phyloP scores from a whole-genome alignment of 495 filamentous ascomycete species.

The Astrothelium macrocarpum region DNA sequence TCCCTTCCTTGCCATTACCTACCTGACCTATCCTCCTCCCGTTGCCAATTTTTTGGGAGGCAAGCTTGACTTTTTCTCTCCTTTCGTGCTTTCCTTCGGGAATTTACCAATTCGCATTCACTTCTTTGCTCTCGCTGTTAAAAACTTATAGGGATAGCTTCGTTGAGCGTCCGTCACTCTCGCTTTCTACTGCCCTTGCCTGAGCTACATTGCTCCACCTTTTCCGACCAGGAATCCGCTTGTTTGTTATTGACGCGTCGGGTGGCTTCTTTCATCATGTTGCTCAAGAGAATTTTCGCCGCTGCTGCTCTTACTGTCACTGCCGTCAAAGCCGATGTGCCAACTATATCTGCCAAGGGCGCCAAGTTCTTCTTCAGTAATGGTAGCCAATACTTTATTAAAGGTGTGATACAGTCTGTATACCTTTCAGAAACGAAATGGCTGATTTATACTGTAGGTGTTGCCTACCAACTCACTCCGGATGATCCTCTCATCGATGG shows the following conservation, averaged over 20 bases:
- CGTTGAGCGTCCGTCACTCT: background rate
- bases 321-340: constrained; percentile 24
- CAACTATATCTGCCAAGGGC: constrained; percentile 60
- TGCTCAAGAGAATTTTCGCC: background rate
- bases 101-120: background rate
- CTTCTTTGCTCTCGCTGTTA: constrained; percentile 2
- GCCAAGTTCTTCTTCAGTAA: constrained; percentile 75
- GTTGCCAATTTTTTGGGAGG: background rate
- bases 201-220: background rate
- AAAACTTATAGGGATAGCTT: background rate
- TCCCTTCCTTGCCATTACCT: background rate
- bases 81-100: background rate
- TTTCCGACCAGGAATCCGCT: background rate
- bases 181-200: background rate
- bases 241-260: background rate
- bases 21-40: background rate
- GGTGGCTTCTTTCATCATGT: background rate
- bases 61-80: background rate
- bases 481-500: constrained; percentile 67
- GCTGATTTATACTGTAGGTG: constrained; percentile 36
- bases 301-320: background rate
- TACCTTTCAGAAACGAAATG: background rate
- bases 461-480: constrained; percentile 50
- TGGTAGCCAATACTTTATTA: constrained; percentile 72
- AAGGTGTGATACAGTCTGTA: constrained; percentile 42